Evolutionary conservation across 2,329 filamentous ascomycete genomes (phyloP).

Genomic region (Pseudogymnoascus sp.): DNA sequence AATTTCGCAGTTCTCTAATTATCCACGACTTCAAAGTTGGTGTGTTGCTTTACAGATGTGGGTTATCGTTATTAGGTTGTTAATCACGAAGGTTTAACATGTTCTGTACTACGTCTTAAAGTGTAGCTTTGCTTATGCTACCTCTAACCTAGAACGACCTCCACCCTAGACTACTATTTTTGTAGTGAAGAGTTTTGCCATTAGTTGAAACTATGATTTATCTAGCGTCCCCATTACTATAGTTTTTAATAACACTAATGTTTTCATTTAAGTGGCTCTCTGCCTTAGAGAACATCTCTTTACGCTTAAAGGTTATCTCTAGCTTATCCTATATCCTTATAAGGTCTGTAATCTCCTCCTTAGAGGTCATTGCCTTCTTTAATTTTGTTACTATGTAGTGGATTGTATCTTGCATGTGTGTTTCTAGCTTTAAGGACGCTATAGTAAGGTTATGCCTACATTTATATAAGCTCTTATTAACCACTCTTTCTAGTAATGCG

Average conservation of each 20-base stretch:
- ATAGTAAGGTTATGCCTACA: constrained; percentile 27
- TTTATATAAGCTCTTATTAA: constrained; percentile 28
- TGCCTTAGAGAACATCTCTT: constrained; percentile 29
- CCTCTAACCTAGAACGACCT: constrained; percentile 30
- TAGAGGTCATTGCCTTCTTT: constrained; percentile 21
- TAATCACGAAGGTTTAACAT: constrained; percentile 21
- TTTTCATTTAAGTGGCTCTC: constrained; percentile 25
- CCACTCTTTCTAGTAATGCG: constrained; percentile 24
- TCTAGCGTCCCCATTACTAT: constrained; percentile 29
- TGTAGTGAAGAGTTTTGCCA: constrained; percentile 27
- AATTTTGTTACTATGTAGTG: constrained; percentile 28
- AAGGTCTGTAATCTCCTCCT: constrained; percentile 27
- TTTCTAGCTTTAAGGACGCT: constrained; percentile 26
- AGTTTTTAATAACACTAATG: constrained; percentile 29
- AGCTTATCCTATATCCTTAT: constrained; percentile 29
- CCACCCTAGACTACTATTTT: constrained; percentile 26
- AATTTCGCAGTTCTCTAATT: constrained; percentile 17
- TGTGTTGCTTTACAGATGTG: constrained; percentile 12
- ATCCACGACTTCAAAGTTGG: constrained; percentile 11
- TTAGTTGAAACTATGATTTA: constrained; percentile 32
- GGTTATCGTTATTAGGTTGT: constrained; percentile 12
- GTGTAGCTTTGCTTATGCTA: constrained; percentile 23
- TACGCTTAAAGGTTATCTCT: constrained; percentile 27
- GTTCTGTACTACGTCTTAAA: constrained; percentile 27
- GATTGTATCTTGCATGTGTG: constrained; percentile 26